These are phyloP conservation scores for Tranzscheliella williamsii DNA, from an alignment of 1,284 basidiomycete genomes.

Conservation along the genomic window DNA sequence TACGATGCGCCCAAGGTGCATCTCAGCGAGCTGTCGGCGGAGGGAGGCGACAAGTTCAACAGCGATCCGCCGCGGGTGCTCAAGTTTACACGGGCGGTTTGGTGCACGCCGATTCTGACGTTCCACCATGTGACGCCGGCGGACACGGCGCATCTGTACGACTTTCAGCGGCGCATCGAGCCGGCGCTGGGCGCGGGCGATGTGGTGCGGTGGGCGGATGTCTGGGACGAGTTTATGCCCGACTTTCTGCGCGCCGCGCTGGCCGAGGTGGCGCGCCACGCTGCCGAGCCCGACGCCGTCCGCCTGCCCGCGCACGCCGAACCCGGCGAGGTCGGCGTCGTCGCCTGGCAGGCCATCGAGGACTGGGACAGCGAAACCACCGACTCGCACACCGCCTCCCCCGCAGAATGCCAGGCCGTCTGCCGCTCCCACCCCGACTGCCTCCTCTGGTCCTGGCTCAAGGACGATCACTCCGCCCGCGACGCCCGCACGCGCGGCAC, in stretches of 20 bases:
- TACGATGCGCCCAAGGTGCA: slow-evolving; percentile 10
- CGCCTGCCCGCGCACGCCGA: not conserved
- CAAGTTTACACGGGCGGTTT: slow-evolving; percentile 9
- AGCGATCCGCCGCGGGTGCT: slow-evolving; percentile 14
- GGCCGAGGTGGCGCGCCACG: not conserved
- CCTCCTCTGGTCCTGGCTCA: slow-evolving; percentile 23
- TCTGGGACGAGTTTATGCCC: slow-evolving; percentile 32
- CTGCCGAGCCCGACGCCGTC: not conserved
- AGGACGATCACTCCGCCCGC: not conserved
- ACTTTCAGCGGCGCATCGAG: slow-evolving; percentile 21
- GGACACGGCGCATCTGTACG: slow-evolving; percentile 20
- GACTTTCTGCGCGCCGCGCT: slow-evolving; percentile 5
- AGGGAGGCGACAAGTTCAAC: slow-evolving; percentile 20
- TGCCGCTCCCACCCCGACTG: slow-evolving; percentile 6
- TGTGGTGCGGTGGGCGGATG: slow-evolving; percentile 9
- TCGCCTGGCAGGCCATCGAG: slow-evolving; percentile 22
- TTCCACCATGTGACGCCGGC: slow-evolving; percentile 38
- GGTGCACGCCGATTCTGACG: slow-evolving; percentile 26
- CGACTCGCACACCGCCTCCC: not conserved
- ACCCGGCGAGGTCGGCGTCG: slow-evolving; percentile 8
- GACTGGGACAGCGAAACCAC: slow-evolving; percentile 23
- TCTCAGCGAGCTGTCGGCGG: slow-evolving; percentile 5
- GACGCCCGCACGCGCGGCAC: slow-evolving; percentile 1
- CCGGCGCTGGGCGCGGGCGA: slow-evolving; percentile 1
- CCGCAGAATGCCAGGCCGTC: slow-evolving; percentile 3